Evolutionary conservation across 2,329 filamentous ascomycete genomes (phyloP), one percentile per base, ranked within the genome.

Genomic region (Alternaria arbusti): DNA sequence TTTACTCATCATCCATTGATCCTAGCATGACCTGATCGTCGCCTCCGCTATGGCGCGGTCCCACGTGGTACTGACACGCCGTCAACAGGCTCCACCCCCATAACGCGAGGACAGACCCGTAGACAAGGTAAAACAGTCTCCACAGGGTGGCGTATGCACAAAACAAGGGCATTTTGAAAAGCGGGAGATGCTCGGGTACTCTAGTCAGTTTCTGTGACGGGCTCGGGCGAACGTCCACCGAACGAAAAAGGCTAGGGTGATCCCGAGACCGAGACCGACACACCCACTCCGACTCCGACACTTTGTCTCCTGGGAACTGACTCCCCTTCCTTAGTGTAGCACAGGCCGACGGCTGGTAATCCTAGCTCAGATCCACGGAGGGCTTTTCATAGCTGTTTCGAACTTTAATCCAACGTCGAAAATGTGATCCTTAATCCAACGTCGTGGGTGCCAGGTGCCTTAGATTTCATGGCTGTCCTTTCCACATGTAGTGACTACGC

Each of bases 61-160:
- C 54, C 54, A 57, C 25, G 25, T 57, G 44, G 51, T 36, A 51
- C 59, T 57, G 59, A 61, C 54, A 49, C 46, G 49, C 54, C 25
- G 36, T 47, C 36, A 26, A 40, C 36, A 26, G 36, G 40, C 59
- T 51, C 59, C 54, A 52, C 59, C 32, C 54, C 26, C 36, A 57
- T 20, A 43, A 28, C 40, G 36, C 54, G 47, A 23, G 40, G 54
- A 32, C 26, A 17, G 30, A 56, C n/a, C 51, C 30, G 22, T 40
- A 20, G 17, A 44, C 45, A 47, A 50, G 54, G 58, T 55, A 43
- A 44, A 32, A 59, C 54, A 49, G 55, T 51, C 46, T 46, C 22
- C 59, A 44, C 45, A 46, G 23, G 23, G 59, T 61, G 59, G 59
- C 59, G 52, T 50, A 49, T 22, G 59, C 54, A 57, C 36, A 56